Conservation (phyloP, 2,329 filamentous ascomycete genomes). For the Eutypella sp. region DNA sequence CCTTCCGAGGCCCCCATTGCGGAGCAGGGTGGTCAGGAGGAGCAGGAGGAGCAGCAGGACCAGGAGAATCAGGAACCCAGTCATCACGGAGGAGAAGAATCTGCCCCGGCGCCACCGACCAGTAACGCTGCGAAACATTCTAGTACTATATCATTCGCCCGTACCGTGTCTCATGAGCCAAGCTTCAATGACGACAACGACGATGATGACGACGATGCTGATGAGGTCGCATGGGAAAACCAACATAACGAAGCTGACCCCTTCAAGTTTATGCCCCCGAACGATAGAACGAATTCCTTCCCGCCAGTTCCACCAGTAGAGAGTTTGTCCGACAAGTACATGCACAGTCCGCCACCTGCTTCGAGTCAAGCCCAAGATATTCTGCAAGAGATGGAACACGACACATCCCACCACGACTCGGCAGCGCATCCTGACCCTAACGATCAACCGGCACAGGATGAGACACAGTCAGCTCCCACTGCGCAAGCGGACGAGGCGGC, state of each 20-base stretch:
- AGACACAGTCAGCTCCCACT: too few relatives aligned
- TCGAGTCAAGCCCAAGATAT: conserved; percentile 50
- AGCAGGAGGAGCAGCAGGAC: too few relatives aligned
- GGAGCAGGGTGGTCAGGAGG: conserved; percentile 9
- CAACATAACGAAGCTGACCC: conserved; percentile 49
- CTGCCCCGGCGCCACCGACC: conserved; percentile 11
- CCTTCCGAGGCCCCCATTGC: conserved; percentile 3
- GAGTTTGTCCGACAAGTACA: conserved; percentile 19
- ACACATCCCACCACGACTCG: conserved; percentile 37
- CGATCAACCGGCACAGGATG: conserved; percentile 21
- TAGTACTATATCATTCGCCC: conserved; percentile 59
- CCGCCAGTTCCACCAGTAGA: conserved; percentile 47
- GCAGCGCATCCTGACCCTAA: conserved; percentile 33
- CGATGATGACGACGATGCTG: too few relatives aligned
- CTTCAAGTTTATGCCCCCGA: conserved; percentile 55
- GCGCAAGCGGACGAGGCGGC: conserved; percentile 15
- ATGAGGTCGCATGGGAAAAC: conserved; percentile 53
- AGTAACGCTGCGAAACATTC: conserved; percentile 45
- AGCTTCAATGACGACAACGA: conserved; percentile 53
- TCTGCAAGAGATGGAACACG: conserved; percentile 47
- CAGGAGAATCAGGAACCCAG: conserved; percentile 8
- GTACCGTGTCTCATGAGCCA: conserved; percentile 59
- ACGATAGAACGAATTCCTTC: conserved; percentile 59
- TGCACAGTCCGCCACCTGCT: conserved; percentile 38
- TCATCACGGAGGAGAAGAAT: conserved; percentile 9